Evolutionary conservation across 169 alveolate genomes (phyloP).

Genomic region (Toxoplasma gondii): DNA sequence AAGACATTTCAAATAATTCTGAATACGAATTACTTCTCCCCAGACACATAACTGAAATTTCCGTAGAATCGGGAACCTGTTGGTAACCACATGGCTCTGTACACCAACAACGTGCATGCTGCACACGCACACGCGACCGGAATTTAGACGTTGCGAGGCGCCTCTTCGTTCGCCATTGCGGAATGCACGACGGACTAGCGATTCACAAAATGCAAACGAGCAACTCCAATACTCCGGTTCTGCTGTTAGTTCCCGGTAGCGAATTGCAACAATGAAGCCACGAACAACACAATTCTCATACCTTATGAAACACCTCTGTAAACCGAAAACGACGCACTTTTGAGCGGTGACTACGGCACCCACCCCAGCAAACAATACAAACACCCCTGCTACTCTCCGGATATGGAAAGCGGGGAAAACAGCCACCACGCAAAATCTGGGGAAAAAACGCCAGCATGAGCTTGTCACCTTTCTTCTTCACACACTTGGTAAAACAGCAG

Average conservation of each 20-base stretch:
- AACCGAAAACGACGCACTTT: background rate
- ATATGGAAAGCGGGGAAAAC: background rate
- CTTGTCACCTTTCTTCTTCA: background rate
- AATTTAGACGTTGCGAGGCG: background rate
- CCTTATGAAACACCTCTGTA: background rate
- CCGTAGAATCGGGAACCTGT: background rate
- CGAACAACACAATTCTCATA: background rate
- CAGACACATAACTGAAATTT: background rate
- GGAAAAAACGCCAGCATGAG: background rate
- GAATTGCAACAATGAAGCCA: background rate
- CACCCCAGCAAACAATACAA: background rate
- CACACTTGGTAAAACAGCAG: background rate
- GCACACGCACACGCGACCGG: background rate
- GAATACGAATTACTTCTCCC: background rate
- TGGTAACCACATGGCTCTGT: background rate
- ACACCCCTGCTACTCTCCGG: background rate
- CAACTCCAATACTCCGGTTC: background rate
- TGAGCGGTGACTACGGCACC: background rate
- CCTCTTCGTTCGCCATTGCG: background rate
- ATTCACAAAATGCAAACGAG: background rate
- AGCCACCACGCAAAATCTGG: background rate
- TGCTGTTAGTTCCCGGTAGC: background rate
- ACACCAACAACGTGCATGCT: background rate
- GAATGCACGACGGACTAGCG: background rate
- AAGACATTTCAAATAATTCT: background rate